These are phyloP conservation scores for Cyphellophora europaea DNA, from an alignment of 2,329 filamentous ascomycete species.

Conservation along the genomic window DNA sequence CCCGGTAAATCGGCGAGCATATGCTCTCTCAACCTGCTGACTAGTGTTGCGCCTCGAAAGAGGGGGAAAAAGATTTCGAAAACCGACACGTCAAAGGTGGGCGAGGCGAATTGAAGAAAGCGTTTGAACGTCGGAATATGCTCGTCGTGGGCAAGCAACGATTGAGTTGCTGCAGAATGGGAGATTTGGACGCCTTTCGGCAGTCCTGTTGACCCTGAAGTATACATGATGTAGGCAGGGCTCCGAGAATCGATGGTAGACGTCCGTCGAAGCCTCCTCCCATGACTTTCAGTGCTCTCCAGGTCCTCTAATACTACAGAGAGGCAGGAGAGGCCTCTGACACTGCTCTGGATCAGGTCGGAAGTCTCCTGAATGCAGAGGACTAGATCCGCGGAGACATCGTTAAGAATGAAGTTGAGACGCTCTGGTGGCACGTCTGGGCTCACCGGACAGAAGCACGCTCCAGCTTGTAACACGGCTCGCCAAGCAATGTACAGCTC, in stretches of 20 bases:
- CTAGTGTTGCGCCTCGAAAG: slow-evolving; percentile 62
- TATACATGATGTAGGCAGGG: slow-evolving; percentile 85
- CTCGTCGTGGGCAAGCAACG: slow-evolving; percentile 67
- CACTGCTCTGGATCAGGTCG: slow-evolving; percentile 14
- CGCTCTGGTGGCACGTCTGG: slow-evolving; percentile 69
- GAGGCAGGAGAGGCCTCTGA: slow-evolving; percentile 25
- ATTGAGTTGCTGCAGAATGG: slow-evolving; percentile 71
- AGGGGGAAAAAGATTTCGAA: slow-evolving; percentile 92
- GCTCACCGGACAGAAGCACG: slow-evolving; percentile 76
- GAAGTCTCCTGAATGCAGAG: slow-evolving; percentile 46
- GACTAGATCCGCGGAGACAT: slow-evolving; percentile 61
- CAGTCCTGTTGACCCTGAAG: slow-evolving; percentile 78
- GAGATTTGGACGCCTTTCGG: slow-evolving; percentile 83
- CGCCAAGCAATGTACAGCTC: slow-evolving; percentile 69
- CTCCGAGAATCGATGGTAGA: slow-evolving; percentile 27
- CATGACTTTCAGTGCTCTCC: not conserved
- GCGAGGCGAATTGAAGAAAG: slow-evolving; percentile 85
- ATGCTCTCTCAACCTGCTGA: slow-evolving; percentile 57
- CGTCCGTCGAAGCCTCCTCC: no score
- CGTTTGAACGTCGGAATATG: slow-evolving; percentile 67
- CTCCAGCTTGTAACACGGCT: slow-evolving; percentile 70
- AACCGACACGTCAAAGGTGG: slow-evolving; percentile 88
- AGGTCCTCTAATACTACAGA: slow-evolving; percentile 24
- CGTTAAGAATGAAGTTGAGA: slow-evolving; percentile 68
- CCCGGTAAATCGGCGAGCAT: slow-evolving; percentile 68